A percentile compares a stretch with the other conserved stretches of the same genome.
These are phyloP conservation scores for Pelargonium nanum DNA, from an alignment of 345 rosid species.

Conservation along the genomic window DNA sequence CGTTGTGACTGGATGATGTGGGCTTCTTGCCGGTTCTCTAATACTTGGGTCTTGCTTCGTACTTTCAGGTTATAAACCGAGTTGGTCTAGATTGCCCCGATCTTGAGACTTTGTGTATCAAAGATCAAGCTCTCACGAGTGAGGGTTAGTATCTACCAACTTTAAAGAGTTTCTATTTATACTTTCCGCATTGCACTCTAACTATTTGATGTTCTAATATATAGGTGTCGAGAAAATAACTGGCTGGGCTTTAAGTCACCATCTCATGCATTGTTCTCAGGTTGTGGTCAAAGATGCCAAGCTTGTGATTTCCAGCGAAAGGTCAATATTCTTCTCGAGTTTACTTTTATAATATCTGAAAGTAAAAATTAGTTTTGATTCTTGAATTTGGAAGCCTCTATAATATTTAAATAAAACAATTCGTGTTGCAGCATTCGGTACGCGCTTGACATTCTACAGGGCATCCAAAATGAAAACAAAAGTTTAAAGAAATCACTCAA, in stretches of 20 bases:
- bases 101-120: conserved; percentile 57
- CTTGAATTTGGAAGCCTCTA: neutral
- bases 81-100: conserved; percentile 70
- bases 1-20: neutral
- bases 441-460: conserved; percentile 64
- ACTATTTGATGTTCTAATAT: neutral
- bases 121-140: conserved; percentile 70
- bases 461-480: conserved; percentile 61
- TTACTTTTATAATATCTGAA: too few relatives aligned
- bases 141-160: conserved; percentile 46
- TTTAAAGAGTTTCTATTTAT: too few relatives aligned
- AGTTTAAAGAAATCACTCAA: conserved; percentile 70
- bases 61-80: conserved; percentile 57
- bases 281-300: conserved; percentile 47
- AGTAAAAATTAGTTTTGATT: too few relatives aligned
- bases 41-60: conserved; percentile 10
- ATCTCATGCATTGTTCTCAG: conserved; percentile 66
- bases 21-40: neutral
- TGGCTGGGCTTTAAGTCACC: conserved; percentile 87
- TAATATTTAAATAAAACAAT: neutral
- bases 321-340: conserved; percentile 25
- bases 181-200: conserved; percentile 1
- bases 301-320: conserved; percentile 60
- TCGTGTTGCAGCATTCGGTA: conserved; percentile 46
- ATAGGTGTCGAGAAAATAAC: conserved; percentile 87